Evolutionary conservation across 441 rosid species (phyloP).

Genomic region (Eruca vesicaria): DNA sequence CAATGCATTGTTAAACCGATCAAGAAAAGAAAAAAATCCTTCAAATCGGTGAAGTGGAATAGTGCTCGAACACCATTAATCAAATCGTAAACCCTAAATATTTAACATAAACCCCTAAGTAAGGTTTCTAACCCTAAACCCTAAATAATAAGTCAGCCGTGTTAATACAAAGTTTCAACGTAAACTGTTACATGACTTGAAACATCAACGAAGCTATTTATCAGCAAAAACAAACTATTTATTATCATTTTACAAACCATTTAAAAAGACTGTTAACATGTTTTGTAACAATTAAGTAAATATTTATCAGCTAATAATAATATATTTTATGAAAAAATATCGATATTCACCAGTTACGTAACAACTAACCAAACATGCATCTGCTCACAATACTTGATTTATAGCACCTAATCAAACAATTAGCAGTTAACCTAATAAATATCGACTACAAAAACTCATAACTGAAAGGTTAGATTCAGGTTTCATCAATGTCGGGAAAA

Average conservation of each 20-base stretch:
- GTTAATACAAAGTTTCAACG: background rate
- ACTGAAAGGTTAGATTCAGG: background rate
- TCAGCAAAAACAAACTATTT: background rate
- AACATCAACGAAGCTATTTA: background rate
- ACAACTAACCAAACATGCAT: background rate
- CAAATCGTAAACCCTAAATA: no score
- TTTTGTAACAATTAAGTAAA: background rate
- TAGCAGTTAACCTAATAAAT: background rate
- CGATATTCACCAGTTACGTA: background rate
- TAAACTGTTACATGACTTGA: background rate
- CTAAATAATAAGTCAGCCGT: no score
- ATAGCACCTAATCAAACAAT: background rate
- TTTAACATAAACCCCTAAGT: no score
- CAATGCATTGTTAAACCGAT: no score
- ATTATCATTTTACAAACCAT: background rate
- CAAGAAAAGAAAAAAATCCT: no score
- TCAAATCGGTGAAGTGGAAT: no score
- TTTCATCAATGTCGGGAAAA: background rate
- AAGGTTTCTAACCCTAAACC: no score
- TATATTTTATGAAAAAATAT: background rate
- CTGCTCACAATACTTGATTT: background rate
- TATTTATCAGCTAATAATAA: background rate
- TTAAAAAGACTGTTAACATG: background rate
- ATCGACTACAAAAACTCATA: background rate
- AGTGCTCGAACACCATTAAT: no score